Evolutionary conservation across 257 asterid genomes (phyloP).

Genomic region (Plectranthus barbatus): DNA sequence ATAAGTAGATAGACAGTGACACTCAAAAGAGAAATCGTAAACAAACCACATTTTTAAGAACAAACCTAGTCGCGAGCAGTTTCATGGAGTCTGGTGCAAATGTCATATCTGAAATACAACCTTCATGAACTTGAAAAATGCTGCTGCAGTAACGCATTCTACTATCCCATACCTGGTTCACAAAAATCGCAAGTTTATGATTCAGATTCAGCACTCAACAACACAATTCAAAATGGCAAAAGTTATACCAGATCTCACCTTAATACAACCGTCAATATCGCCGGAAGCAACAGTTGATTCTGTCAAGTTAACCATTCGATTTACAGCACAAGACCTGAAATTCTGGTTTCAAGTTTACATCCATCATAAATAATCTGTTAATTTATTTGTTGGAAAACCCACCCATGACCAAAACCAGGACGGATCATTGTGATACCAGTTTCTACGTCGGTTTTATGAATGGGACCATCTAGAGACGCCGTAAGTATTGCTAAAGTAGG

Average conservation of each 20-base stretch:
- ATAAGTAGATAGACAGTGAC: neutral
- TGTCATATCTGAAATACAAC: constrained; percentile 80
- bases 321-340: constrained; percentile 74
- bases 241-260: constrained; percentile 39
- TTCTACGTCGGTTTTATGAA: constrained; percentile 83
- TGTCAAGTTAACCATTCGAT: constrained; percentile 71
- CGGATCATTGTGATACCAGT: constrained; percentile 66
- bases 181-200: neutral
- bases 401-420: constrained; percentile 73
- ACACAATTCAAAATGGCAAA: neutral
- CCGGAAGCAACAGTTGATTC: constrained; percentile 88
- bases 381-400: constrained; percentile 19
- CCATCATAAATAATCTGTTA: neutral
- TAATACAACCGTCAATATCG: constrained; percentile 78
- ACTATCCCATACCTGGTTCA: constrained; percentile 77
- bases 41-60: too few species aligned
- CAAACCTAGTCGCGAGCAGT: constrained; percentile 78
- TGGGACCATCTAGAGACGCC: constrained; percentile 85
- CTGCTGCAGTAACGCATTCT: constrained; percentile 74
- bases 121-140: constrained; percentile 66
- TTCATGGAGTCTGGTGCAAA: constrained; percentile 75
- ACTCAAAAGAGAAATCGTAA: neutral
- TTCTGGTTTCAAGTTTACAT: neutral
- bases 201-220: neutral
- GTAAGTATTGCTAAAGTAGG: constrained; percentile 69